Percentiles rank a stretch among this genome's conserved stretches.
These are phyloP conservation scores for Trapa bicornis DNA, from an alignment of 345 rosid species.

Conservation along the genomic window DNA sequence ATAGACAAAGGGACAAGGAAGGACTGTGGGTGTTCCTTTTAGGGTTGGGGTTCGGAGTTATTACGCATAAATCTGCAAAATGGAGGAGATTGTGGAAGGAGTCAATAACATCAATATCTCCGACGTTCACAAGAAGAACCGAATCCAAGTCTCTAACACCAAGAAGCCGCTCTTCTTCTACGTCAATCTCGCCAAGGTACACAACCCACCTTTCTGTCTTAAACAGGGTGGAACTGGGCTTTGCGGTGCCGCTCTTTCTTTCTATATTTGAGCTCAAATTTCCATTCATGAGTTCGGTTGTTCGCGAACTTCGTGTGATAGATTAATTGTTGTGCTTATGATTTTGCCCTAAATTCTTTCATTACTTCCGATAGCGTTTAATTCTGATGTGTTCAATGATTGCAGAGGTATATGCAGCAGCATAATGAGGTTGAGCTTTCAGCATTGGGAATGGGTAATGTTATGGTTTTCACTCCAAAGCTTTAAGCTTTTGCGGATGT, in stretches of 20 bases:
- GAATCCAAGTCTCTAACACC: conserved; percentile 91
- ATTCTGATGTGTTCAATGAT: not conserved
- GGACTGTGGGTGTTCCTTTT: too few relatives aligned
- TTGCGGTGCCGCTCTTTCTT: too few relatives aligned
- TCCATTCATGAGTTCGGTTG: too few relatives aligned
- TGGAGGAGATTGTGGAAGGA: conserved; percentile 76
- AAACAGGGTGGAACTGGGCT: too few relatives aligned
- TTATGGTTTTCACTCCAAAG: not conserved
- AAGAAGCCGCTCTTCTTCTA: conserved; percentile 90
- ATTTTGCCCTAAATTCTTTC: too few relatives aligned
- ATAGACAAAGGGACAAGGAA: too few relatives aligned
- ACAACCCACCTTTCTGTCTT: too few relatives aligned
- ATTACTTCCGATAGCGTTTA: too few relatives aligned
- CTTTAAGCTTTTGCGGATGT: not conserved
- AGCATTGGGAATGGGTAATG: conserved; percentile 91
- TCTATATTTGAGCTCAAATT: too few relatives aligned
- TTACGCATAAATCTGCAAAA: not conserved
- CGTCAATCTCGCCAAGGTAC: conserved; percentile 90
- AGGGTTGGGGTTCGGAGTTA: too few relatives aligned
- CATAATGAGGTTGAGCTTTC: conserved; percentile 77
- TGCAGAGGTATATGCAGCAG: conserved; percentile 92
- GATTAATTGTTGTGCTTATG: too few relatives aligned
- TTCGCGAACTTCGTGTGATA: too few relatives aligned
- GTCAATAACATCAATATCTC: conserved; percentile 39
- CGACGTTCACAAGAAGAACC: conserved; percentile 64